Conservation (phyloP, 2,329 filamentous ascomycete species). For the Diaporthe sp. region DNA sequence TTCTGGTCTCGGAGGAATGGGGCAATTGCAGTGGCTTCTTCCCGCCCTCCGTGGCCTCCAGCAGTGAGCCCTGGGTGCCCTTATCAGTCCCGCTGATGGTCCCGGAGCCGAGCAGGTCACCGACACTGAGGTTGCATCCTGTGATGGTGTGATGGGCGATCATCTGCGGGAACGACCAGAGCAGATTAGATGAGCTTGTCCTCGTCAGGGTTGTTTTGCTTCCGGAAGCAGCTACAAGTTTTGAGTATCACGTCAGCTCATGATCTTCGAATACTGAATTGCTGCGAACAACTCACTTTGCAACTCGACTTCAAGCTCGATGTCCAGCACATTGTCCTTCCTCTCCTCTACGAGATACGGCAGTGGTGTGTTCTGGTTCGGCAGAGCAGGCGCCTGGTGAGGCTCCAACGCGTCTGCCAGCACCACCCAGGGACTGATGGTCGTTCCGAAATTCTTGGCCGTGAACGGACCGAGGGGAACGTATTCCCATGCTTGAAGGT, state of each 20-base stretch:
- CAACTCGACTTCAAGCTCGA: constrained; percentile 56
- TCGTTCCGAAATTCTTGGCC: constrained; percentile 72
- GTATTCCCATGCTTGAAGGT: constrained; percentile 75
- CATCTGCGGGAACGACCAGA: constrained; percentile 90
- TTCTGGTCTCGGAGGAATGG: background rate
- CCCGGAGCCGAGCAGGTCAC: constrained; percentile 29
- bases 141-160: constrained; percentile 81
- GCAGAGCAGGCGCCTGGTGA: constrained; percentile 46
- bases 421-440: constrained; percentile 74
- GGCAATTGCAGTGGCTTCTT: constrained; percentile 13
- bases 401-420: constrained; percentile 69
- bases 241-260: background rate
- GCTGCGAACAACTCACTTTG: constrained; percentile 51
- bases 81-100: constrained; percentile 28
- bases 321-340: constrained; percentile 53
- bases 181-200: constrained; percentile 62
- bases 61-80: constrained; percentile 26
- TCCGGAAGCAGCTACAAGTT: constrained; percentile 37
- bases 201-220: constrained; percentile 47
- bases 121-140: constrained; percentile 29
- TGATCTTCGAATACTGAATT: background rate
- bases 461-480: constrained; percentile 74
- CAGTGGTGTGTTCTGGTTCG: constrained; percentile 54
- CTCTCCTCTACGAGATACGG: constrained; percentile 70
- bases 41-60: constrained; percentile 27